Percentiles rank a stretch among this genome's conserved stretches.
Conservation (phyloP, 768 basidiomycete species). For the Russula sp. region DNA sequence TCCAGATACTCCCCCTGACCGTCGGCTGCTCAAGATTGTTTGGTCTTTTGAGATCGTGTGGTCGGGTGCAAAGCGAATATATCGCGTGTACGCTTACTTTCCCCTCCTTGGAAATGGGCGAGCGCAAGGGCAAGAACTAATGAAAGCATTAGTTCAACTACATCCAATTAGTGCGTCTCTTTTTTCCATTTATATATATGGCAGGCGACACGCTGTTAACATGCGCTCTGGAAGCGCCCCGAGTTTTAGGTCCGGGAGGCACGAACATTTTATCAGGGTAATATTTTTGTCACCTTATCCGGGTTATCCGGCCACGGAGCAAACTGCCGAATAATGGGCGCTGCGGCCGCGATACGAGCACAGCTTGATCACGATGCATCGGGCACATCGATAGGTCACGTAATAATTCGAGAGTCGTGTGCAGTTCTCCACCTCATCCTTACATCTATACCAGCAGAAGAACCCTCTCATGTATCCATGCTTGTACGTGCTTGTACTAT, state of each 20-base stretch:
- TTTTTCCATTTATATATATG: conserved; percentile 1
- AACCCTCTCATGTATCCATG: conserved; percentile 14
- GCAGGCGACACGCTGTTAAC: conserved; percentile 16
- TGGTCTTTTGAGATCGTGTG: conserved; percentile 19
- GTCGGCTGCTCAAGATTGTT: conserved; percentile 16
- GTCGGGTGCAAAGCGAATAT: conserved; percentile 18
- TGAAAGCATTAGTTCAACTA: conserved; percentile 19
- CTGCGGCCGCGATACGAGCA: conserved; percentile 18
- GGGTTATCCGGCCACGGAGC: conserved; percentile 16
- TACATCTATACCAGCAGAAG: conserved; percentile 1
- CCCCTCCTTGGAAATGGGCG: conserved; percentile 20
- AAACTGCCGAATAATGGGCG: conserved; percentile 18
- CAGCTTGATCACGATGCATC: conserved; percentile 18
- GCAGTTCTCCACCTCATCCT: conserved; percentile 11
- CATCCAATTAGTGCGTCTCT: conserved; percentile 18
- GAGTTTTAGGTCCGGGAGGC: conserved; percentile 18
- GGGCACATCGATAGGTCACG: conserved; percentile 18
- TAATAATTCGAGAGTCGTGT: conserved; percentile 13
- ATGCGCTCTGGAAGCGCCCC: conserved; percentile 17
- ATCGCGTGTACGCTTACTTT: conserved; percentile 19
- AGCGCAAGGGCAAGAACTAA: conserved; percentile 18
- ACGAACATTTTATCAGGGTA: conserved; percentile 21
- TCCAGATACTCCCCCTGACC: conserved; percentile 17
- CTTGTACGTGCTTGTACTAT: conserved; percentile 15
- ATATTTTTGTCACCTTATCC: conserved; percentile 13